Evolutionary conservation across 257 asterid genomes (phyloP), one percentile per base, ranked within the genome.

Genomic region (Gentiana dahurica): DNA sequence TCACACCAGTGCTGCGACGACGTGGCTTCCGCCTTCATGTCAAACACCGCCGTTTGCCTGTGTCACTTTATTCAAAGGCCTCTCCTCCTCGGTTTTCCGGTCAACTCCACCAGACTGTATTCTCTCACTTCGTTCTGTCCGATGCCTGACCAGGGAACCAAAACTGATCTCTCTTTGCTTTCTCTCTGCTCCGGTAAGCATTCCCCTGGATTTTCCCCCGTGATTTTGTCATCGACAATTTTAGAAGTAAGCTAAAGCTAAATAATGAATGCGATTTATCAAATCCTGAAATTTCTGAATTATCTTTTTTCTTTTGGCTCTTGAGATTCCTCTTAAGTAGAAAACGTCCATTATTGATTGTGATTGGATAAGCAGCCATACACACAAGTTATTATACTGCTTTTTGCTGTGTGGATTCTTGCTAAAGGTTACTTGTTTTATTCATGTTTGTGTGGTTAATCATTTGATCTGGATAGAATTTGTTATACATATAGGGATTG

Each of bases 51-150:
- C 12, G 47, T 83, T 63, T 89, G 97, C 54, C 61, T 85, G 55
- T 88, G 97, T 68, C 76, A 85, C 80, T 65, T 89, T 45, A 51
- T 83, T 39, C 79, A 41, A 32, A 70, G 73, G 59, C 94, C 95
- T 35, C 60, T 62, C 39, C 68, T 82, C 39, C 75, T 89, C 53
- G 95, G 95, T 35, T 86, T 86, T 65, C 92, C 95, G 13, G 64
- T 86, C 65, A 73, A 67, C 72, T 61, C 80, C 7, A 57, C 74
- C 43, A 82, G 63, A 64, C 65, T 86, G 36, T 34, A 75, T 52
- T 76, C 94, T 36, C 86, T 89, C 70, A 50, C 84, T 36, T 71
- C 84, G 46, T 60, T 78, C 51, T 89, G 97, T 49, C 77, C 74
- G 24, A 7, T 47, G 46, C 63, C 53, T 8, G 63, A 68, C 46